These are phyloP conservation scores for Xerocomus nothofagi DNA, from an alignment of 1,284 basidiomycete species.

Conservation along the genomic window DNA sequence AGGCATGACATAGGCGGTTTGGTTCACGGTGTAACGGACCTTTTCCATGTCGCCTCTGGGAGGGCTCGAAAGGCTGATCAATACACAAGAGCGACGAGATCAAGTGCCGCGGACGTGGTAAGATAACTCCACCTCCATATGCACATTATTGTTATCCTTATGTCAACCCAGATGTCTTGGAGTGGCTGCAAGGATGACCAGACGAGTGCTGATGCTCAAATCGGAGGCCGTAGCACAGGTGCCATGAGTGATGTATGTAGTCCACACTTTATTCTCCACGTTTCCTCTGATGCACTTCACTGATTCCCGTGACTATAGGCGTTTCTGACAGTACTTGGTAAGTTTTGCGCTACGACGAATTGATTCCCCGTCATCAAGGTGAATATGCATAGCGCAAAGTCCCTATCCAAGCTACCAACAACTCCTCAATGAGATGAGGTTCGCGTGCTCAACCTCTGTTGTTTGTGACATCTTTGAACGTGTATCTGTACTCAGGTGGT, in stretches of 20 bases:
- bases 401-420: conserved; percentile 79
- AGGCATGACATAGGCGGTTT: conserved; percentile 78
- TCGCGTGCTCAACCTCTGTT: conserved; percentile 4
- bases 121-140: conserved; percentile 22
- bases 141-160: neutral
- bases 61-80: conserved; percentile 57
- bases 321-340: conserved; percentile 67
- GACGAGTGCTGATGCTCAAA: conserved; percentile 87
- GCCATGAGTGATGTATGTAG: conserved; percentile 77
- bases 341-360: conserved; percentile 15
- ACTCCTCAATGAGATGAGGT: conserved; percentile 73
- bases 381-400: conserved; percentile 47
- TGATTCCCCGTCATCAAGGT: conserved; percentile 10
- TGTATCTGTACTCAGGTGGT: conserved; percentile 39
- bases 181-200: conserved; percentile 93
- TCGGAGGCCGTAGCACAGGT: conserved; percentile 82
- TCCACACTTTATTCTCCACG: neutral
- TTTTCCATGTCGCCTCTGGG: conserved; percentile 45
- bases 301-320: conserved; percentile 50
- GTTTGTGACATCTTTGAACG: neutral
- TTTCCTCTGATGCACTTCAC: neutral
- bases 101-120: conserved; percentile 73
- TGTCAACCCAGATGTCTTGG: conserved; percentile 61
- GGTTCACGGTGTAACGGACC: conserved; percentile 46
- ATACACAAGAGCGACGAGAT: conserved; percentile 65